Percentiles rank a stretch among this genome's conserved stretches.
Evolutionary conservation across 2,329 filamentous ascomycete genomes (phyloP).

Genomic region (Diaporthe destruens): DNA sequence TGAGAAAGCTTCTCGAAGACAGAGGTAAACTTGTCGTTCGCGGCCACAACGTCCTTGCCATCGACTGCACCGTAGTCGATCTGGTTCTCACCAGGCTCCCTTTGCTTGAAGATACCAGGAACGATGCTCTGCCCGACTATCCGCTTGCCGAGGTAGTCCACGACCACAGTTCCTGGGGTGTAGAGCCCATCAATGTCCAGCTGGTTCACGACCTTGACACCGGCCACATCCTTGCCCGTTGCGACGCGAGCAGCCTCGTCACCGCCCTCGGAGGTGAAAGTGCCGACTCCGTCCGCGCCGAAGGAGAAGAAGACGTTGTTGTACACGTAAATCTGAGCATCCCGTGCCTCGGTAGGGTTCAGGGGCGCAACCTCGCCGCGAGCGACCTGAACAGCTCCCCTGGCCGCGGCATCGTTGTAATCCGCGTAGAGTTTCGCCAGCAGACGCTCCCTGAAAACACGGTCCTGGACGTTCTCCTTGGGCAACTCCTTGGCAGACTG

Average conservation of each 20-base stretch:
- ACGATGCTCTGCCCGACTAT: constrained; percentile 98
- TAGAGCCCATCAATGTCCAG: constrained; percentile 95
- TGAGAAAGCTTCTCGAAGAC: constrained; percentile 93
- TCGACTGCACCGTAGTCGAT: constrained; percentile 99
- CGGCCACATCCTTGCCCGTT: constrained; percentile 95
- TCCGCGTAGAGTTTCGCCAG: constrained; percentile 97
- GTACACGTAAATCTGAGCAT: constrained; percentile 99
- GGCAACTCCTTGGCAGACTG: constrained; percentile 96
- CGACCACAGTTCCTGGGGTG: constrained; percentile 94
- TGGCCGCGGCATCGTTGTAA: constrained; percentile 94
- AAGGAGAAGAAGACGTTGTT: constrained; percentile 99
- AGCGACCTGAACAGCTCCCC: constrained; percentile 91
- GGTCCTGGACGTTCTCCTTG: constrained; percentile 92
- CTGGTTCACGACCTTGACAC: constrained; percentile 95
- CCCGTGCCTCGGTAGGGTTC: constrained; percentile 91
- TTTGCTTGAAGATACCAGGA: constrained; percentile 98
- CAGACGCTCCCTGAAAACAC: constrained; percentile 93
- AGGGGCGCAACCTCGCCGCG: constrained; percentile 92
- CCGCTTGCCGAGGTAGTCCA: constrained; percentile 97
- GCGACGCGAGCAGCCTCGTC: constrained; percentile 96
- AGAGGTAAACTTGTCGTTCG: constrained; percentile 85
- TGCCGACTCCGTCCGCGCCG: constrained; percentile 95
- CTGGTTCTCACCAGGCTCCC: constrained; percentile 96
- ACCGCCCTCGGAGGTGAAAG: constrained; percentile 94
- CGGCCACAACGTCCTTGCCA: constrained; percentile 93